Conservation (phyloP, 164 flowering plant genomes). For the Berberis thunbergii region DNA sequence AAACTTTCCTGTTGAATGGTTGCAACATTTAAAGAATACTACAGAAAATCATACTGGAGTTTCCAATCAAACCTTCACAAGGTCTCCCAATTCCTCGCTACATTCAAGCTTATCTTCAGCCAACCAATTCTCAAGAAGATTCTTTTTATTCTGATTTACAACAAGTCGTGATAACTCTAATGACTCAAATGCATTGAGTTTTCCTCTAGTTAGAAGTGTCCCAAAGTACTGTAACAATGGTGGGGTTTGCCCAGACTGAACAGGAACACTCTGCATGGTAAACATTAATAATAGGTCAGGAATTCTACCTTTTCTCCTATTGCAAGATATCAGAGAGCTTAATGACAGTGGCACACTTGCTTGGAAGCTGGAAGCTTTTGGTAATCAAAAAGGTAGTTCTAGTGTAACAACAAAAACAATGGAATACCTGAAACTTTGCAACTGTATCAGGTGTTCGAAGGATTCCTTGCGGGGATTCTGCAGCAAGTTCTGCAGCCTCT, state of each 20-base stretch:
- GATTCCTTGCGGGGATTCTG: slow-evolving; percentile 98
- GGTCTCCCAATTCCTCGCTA: slow-evolving; percentile 98
- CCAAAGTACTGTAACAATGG: slow-evolving; percentile 98
- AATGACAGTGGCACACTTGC: too few species aligned
- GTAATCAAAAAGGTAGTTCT: neutral
- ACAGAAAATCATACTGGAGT: neutral
- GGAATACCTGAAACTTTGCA: slow-evolving; percentile 94
- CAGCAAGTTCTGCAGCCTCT: slow-evolving; percentile 99
- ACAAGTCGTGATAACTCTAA: slow-evolving; percentile 97
- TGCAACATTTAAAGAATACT: too few species aligned
- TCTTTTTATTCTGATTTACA: slow-evolving; percentile 95
- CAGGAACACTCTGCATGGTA: slow-evolving; percentile 89
- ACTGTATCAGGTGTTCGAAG: slow-evolving; percentile 98
- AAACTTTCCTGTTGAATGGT: too few species aligned
- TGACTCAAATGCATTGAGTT: slow-evolving; percentile 96
- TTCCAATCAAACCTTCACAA: slow-evolving; percentile 73
- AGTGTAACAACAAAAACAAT: neutral
- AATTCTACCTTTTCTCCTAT: too few species aligned
- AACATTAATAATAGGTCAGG: neutral
- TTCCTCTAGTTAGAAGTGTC: slow-evolving; percentile 86
- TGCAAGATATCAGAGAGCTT: too few species aligned
- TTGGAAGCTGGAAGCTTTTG: neutral
- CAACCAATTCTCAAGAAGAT: slow-evolving; percentile 95
- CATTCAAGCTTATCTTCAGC: slow-evolving; percentile 99
- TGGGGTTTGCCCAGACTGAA: slow-evolving; percentile 97